phyloP scores from a whole-genome alignment of 768 basidiomycete genomes.

The Lyophyllum semitale region DNA sequence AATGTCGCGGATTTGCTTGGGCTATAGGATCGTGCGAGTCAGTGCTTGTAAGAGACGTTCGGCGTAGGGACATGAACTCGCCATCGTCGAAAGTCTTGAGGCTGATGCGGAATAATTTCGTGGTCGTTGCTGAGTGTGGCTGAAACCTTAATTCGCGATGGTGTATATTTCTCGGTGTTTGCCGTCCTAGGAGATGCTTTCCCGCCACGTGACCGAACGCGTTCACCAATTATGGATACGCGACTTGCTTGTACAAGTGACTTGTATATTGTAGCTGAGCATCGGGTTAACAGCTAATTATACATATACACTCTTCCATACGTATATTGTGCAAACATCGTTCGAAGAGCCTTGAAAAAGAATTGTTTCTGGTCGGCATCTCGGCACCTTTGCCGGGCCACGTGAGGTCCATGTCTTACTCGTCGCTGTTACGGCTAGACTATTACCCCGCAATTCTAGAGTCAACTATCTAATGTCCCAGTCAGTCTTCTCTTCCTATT shows the following conservation, averaged over 20 bases:
- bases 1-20: conserved; percentile 97
- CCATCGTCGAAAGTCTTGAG: conserved; percentile 45
- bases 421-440: too few relatives aligned
- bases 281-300: too few relatives aligned
- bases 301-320: too few relatives aligned
- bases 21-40: conserved; percentile 46
- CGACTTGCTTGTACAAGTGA: too few relatives aligned
- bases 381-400: conserved; percentile 7
- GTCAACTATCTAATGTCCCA: conserved; percentile 11
- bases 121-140: conserved; percentile 26
- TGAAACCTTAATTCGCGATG: conserved; percentile 34
- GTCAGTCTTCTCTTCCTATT: conserved; percentile 4
- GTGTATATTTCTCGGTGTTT: conserved; percentile 28
- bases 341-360: too few relatives aligned
- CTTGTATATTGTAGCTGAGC: too few relatives aligned
- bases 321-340: too few relatives aligned
- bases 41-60: conserved; percentile 5
- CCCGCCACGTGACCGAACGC: conserved; percentile 4
- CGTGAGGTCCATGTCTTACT: conserved; percentile 6
- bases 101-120: conserved; percentile 23
- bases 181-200: too few relatives aligned
- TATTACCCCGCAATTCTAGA: conserved; percentile 3
- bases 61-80: conserved; percentile 24
- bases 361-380: conserved; percentile 8
- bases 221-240: neutral